Conservation (phyloP, 2,329 filamentous ascomycete genomes). For the Sporothrix sp. region DNA sequence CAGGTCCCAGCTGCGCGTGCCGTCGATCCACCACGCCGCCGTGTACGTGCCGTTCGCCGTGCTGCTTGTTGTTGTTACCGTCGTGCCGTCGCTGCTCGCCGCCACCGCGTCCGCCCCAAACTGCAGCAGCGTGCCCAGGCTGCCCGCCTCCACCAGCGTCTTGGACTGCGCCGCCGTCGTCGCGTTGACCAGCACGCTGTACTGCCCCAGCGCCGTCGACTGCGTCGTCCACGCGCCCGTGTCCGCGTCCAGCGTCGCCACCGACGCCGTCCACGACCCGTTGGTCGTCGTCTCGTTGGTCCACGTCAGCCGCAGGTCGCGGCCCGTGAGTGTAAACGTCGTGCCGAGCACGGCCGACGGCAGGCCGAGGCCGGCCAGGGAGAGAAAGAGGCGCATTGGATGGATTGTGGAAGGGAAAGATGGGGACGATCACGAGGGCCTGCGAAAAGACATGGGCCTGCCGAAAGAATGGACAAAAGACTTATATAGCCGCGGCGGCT, state of each 20-base stretch:
- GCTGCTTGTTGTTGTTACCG: neutral
- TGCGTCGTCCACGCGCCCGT: neutral
- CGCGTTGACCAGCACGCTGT: conserved; percentile 5
- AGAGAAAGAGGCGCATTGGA: neutral
- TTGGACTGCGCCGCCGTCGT: neutral
- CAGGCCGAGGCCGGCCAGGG: neutral
- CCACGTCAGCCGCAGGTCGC: conserved; percentile 8
- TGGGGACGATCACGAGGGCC: neutral
- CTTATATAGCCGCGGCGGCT: no score
- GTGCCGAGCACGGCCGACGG: neutral
- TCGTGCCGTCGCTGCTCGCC: neutral
- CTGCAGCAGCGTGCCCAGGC: neutral
- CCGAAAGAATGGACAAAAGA: no score
- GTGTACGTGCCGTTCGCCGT: conserved; percentile 9
- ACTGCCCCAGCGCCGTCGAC: neutral
- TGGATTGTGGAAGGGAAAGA: neutral
- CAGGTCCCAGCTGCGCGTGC: conserved; percentile 8
- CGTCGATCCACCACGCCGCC: conserved; percentile 11
- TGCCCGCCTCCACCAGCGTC: neutral
- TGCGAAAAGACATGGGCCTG: neutral
- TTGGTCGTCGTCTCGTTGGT: neutral
- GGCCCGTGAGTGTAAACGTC: neutral
- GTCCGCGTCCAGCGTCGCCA: neutral
- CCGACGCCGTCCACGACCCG: neutral
- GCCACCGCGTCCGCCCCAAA: conserved; percentile 1